A percentile compares a stretch with the other conserved stretches of the same genome.
phyloP scores from a whole-genome alignment of 805 yeast species.

The Hanseniaspora meyeri region DNA sequence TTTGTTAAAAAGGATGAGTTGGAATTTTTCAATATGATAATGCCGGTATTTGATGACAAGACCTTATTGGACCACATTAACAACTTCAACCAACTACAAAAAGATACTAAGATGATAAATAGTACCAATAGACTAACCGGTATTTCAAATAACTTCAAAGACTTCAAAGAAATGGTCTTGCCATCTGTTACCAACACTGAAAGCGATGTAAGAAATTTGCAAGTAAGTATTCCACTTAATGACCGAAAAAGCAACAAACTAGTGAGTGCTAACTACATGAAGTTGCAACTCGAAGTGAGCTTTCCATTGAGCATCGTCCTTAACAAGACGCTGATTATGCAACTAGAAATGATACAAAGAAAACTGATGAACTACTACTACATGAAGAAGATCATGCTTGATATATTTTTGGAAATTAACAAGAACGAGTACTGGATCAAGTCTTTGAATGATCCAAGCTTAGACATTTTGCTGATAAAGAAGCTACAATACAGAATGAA shows the following conservation, averaged over 20 bases:
- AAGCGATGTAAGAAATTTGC: background rate
- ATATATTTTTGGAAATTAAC: slow-evolving; percentile 60
- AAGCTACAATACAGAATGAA: slow-evolving; percentile 39
- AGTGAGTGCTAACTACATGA: slow-evolving; percentile 40
- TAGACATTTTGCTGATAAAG: slow-evolving; percentile 40
- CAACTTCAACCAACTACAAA: slow-evolving; percentile 3
- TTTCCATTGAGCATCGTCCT: slow-evolving; percentile 75
- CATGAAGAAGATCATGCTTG: slow-evolving; percentile 45
- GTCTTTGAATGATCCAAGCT: background rate
- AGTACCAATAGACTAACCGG: slow-evolving; percentile 14
- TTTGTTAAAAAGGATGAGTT: background rate
- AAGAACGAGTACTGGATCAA: slow-evolving; percentile 56
- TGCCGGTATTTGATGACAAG: slow-evolving; percentile 1
- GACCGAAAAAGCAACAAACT: slow-evolving; percentile 22
- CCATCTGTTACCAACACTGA: slow-evolving; percentile 10
- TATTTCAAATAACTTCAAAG: slow-evolving; percentile 15
- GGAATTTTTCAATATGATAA: background rate
- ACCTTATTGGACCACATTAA: slow-evolving; percentile 11
- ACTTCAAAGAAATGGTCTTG: slow-evolving; percentile 12
- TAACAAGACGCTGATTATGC: slow-evolving; percentile 55
- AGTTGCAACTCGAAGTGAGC: slow-evolving; percentile 54
- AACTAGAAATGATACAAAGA: slow-evolving; percentile 71
- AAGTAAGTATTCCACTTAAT: background rate
- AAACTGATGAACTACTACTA: slow-evolving; percentile 53
- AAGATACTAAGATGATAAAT: slow-evolving; percentile 27